phyloP scores from a whole-genome alignment of 345 rosid genomes.

The Orychophragmus violaceus region DNA sequence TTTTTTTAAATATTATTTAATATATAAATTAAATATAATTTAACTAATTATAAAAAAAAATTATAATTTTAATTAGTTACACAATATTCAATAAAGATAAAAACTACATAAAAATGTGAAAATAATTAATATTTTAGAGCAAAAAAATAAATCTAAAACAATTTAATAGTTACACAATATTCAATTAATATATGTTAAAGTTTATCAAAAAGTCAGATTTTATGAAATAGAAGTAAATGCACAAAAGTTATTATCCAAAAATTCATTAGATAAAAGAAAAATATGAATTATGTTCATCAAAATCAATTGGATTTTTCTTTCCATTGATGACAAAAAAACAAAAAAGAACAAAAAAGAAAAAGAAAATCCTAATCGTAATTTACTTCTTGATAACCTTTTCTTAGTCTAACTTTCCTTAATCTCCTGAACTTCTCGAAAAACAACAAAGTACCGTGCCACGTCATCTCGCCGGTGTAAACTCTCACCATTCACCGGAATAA shows the following conservation, averaged over 20 bases:
- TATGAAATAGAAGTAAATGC: not conserved
- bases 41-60: too few relatives aligned
- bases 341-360: not conserved
- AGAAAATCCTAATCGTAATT: slow-evolving; percentile 7
- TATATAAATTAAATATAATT: too few relatives aligned
- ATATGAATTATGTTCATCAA: slow-evolving; percentile 20
- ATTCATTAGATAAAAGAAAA: not conserved
- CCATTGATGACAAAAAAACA: not conserved
- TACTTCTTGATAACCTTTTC: slow-evolving; percentile 16
- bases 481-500: slow-evolving; percentile 17
- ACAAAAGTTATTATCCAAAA: not conserved
- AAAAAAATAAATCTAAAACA: too few relatives aligned
- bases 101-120: too few relatives aligned
- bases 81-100: too few relatives aligned
- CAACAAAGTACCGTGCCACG: slow-evolving; percentile 1
- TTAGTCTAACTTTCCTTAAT: not conserved
- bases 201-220: not conserved
- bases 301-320: slow-evolving; percentile 7
- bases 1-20: too few relatives aligned
- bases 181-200: not conserved
- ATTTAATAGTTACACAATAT: too few relatives aligned
- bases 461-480: not conserved
- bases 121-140: too few relatives aligned
- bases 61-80: too few relatives aligned
- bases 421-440: not conserved